Conservation (phyloP, 2,329 filamentous ascomycete genomes). For the Penicillium expansum region DNA sequence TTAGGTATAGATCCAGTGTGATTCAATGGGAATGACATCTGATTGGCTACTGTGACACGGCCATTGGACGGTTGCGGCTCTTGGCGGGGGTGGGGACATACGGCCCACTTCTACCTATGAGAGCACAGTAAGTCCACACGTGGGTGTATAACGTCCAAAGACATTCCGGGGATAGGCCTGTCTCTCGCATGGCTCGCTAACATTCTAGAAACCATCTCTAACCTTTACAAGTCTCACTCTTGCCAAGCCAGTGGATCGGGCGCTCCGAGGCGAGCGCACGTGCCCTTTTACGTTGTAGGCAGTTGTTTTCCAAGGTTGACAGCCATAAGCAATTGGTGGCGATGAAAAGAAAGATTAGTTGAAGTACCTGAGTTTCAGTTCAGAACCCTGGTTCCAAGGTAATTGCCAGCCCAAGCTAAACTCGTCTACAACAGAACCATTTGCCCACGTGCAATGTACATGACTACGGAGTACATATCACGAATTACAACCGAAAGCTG, state of each 20-base stretch:
- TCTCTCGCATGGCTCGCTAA: not conserved
- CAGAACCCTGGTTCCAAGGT: not conserved
- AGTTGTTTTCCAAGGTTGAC: not conserved
- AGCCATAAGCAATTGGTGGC: not conserved
- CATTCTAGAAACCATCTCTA: not conserved
- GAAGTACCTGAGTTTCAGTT: not conserved
- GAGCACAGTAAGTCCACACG: constrained; percentile 7
- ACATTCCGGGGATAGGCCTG: no score
- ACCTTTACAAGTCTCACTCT: not conserved
- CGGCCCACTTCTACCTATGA: constrained; percentile 18
- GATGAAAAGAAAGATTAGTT: not conserved
- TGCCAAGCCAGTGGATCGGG: not conserved
- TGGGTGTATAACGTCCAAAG: constrained; percentile 10
- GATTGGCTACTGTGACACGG: not conserved
- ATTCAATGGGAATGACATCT: not conserved
- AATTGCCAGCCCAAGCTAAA: not conserved
- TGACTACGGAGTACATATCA: not conserved
- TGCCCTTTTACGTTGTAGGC: not conserved
- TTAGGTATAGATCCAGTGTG: constrained; percentile 1
- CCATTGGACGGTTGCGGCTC: constrained; percentile 7
- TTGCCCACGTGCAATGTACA: not conserved
- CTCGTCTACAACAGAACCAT: not conserved
- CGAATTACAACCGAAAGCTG: not conserved
- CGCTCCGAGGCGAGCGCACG: not conserved
- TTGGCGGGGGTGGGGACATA: constrained; percentile 16